Evolutionary conservation across 352 stramenopile genomes (phyloP), one percentile per base, ranked within the genome.

Genomic region (Phytopythium mirpurense): DNA sequence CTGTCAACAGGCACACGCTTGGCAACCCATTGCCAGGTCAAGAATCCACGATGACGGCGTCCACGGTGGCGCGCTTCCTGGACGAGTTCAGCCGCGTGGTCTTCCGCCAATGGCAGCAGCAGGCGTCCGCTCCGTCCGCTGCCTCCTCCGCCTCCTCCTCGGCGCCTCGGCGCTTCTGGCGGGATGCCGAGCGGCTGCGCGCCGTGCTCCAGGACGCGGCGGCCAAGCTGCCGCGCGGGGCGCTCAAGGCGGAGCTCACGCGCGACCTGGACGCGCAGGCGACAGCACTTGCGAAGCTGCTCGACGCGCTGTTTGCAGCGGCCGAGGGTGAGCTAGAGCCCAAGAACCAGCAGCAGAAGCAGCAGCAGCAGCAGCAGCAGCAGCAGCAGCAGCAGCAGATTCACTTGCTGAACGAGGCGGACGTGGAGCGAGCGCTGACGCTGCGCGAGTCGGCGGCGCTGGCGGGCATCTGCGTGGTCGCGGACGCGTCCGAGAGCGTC

Each of bases 91-190:
- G 63, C 19, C 63, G 64, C 40, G 69, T 64, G 15, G 65, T 85
- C 24, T 88, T 86, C 58, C 45, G 67, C 47, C 72, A 85, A 63
- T 88, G 78, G 78, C 61, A 47, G 34, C 56, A 77, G 54, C 55
- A 70, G 46, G 19, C 31, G 11, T 8, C 50, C 5, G 45, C 59
- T n/a, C 54, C 64, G 9, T 15, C 14, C 8, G 11, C 21, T 5
- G 10, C 31, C 29, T n/a, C n/a, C n/a, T 10, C 50, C 7, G 45
- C 59, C 21, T 57, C 64, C 9, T 15, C 14, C 18, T 12, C 21
- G 3, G 11, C 32, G 21, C 19, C 18, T 1, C 59, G 69, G 44
- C 69, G 65, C 29, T 88, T 88, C 63, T 88, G 78, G 78, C 51
- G 62, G 9, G 57, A 85, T 62, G 58, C 49, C 1, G 21, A 48